Percentiles rank a stretch among this genome's conserved stretches.
Evolutionary conservation across 2,329 filamentous ascomycete species (phyloP).

Genomic region (Aspergillus sp.): DNA sequence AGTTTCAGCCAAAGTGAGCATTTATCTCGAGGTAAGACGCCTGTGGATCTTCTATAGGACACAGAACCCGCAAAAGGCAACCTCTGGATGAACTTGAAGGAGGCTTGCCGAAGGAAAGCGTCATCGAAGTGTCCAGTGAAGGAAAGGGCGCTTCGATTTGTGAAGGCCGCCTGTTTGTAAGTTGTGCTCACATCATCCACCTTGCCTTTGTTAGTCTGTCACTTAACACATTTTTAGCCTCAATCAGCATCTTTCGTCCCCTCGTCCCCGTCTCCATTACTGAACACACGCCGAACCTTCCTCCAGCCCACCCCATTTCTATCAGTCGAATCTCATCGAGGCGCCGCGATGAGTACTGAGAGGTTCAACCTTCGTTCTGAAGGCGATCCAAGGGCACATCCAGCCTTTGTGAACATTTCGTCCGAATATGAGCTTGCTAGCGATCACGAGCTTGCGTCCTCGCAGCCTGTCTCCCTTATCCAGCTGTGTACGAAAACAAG

Average conservation of each 20-base stretch:
- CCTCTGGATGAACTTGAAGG: background rate
- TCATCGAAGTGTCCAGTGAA: background rate
- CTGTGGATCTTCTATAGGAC: background rate
- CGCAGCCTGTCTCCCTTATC: constrained; percentile 24
- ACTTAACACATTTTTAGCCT: background rate
- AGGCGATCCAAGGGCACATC: background rate
- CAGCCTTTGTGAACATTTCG: background rate
- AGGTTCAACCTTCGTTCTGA: background rate
- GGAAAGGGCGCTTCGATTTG: background rate
- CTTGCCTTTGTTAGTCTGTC: background rate
- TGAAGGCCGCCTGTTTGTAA: background rate
- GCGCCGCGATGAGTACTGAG: constrained; percentile 6
- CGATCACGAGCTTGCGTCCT: constrained; percentile 24
- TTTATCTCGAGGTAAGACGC: background rate
- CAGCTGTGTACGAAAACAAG: constrained; percentile 17
- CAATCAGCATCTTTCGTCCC: background rate
- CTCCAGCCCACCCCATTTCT: background rate
- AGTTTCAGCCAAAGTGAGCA: background rate
- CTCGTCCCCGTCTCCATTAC: background rate
- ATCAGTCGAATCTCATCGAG: background rate
- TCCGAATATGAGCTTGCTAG: constrained; percentile 18
- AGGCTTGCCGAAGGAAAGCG: background rate
- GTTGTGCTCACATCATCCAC: background rate
- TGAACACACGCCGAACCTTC: background rate
- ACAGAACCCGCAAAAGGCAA: background rate